A percentile compares a stretch with the other conserved stretches of the same genome.
Conservation (phyloP, 2,329 filamentous ascomycete species). For the Exutisphaerella laricina region DNA sequence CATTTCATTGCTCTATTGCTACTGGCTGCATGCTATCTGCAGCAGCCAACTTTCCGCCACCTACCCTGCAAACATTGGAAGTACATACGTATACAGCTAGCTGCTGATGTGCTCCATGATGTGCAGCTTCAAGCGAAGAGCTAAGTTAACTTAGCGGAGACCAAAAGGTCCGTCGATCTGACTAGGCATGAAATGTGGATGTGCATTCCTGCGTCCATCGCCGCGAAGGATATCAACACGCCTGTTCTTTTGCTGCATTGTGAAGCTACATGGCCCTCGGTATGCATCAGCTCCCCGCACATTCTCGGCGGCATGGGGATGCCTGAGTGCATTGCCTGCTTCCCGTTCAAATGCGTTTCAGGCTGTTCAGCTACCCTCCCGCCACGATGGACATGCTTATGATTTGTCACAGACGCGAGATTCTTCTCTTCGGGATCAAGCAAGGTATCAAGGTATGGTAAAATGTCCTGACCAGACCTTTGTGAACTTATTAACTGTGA, state of each 20-base stretch:
- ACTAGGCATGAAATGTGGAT: neutral
- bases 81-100: neutral
- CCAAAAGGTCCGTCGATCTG: slow-evolving; percentile 4
- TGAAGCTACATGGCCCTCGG: neutral
- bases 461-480: no score
- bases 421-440: no score
- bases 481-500: no score
- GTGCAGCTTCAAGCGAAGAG: slow-evolving; percentile 1
- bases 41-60: slow-evolving; percentile 4
- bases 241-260: no score
- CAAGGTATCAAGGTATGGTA: no score
- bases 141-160: neutral
- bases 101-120: slow-evolving; percentile 8
- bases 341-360: slow-evolving; percentile 8
- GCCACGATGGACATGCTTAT: neutral
- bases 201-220: no score
- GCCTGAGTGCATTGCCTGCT: slow-evolving; percentile 7
- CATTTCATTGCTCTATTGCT: slow-evolving; percentile 8
- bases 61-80: slow-evolving; percentile 1
- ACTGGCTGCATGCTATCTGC: slow-evolving; percentile 2
- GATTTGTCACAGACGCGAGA: no score
- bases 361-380: slow-evolving; percentile 4
- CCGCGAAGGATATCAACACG: no score
- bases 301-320: neutral
- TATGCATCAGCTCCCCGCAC: neutral